Percentiles rank a stretch among this genome's conserved stretches.
phyloP scores from a whole-genome alignment of 1,284 basidiomycete species.

The Moesziomyces sp. region DNA sequence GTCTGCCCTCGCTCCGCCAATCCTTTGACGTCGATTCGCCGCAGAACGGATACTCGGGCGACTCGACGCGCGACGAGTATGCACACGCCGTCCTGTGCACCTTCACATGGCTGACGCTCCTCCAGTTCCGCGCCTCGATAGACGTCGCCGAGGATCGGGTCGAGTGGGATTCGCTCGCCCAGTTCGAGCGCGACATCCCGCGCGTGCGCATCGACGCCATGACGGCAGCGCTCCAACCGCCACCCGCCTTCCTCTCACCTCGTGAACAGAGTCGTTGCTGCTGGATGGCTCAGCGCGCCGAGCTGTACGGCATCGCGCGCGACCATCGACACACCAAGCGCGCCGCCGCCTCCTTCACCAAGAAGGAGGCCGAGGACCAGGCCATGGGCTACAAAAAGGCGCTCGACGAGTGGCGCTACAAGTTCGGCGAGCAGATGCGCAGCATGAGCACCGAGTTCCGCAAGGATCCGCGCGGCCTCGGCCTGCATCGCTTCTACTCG shows the following conservation, averaged over 20 bases:
- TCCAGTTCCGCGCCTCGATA: conserved; percentile 37
- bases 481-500: conserved; percentile 41
- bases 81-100: conserved; percentile 40
- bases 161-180: conserved; percentile 38
- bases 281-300: conserved; percentile 46
- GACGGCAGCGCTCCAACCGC: conserved; percentile 25
- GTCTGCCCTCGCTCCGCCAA: conserved; percentile 26
- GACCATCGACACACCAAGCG: conserved; percentile 40
- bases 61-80: conserved; percentile 24
- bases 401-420: conserved; percentile 44
- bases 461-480: conserved; percentile 36
- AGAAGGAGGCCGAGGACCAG: conserved; percentile 40
- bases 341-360: conserved; percentile 21
- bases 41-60: conserved; percentile 1
- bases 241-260: conserved; percentile 29
- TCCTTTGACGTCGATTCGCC: conserved; percentile 24
- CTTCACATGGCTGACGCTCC: conserved; percentile 40
- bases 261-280: conserved; percentile 44
- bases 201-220: conserved; percentile 15
- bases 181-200: conserved; percentile 32
- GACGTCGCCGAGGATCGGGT: conserved; percentile 44
- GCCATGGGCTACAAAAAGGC: conserved; percentile 30
- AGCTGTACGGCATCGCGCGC: conserved; percentile 35
- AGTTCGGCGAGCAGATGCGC: conserved; percentile 49
- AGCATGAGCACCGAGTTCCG: conserved; percentile 35